Evolutionary conservation across 2,329 filamentous ascomycete genomes (phyloP).

Genomic region (Hypoxylon rubiginosum): DNA sequence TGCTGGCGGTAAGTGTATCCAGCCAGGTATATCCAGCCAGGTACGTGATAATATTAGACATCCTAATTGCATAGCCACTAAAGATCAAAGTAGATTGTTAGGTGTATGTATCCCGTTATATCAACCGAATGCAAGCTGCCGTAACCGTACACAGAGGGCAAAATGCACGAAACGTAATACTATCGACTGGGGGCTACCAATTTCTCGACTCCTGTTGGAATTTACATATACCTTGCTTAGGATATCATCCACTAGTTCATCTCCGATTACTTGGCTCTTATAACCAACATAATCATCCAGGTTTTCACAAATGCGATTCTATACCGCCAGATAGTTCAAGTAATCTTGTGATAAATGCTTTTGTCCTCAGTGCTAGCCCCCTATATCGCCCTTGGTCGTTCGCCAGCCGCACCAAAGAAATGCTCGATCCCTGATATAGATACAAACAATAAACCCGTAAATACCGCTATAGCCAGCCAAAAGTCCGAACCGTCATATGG

Average conservation of each 20-base stretch:
- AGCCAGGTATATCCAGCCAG: too few relatives aligned
- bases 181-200: neutral
- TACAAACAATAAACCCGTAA: slow-evolving; percentile 17
- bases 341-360: neutral
- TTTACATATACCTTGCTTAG: too few relatives aligned
- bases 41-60: neutral
- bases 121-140: slow-evolving; percentile 18
- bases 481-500: slow-evolving; percentile 24
- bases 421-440: neutral
- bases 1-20: neutral
- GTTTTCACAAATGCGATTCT: neutral
- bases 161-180: slow-evolving; percentile 7
- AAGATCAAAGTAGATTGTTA: neutral
- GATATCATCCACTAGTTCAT: neutral
- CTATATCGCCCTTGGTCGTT: neutral
- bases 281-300: neutral
- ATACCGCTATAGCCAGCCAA: slow-evolving; percentile 5
- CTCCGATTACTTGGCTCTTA: neutral
- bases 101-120: neutral
- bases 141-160: slow-evolving; percentile 8
- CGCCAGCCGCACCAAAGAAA: neutral
- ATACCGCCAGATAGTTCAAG: neutral
- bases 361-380: neutral
- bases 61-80: too few relatives aligned
- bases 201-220: neutral